Percentiles rank a stretch among this genome's conserved stretches.
phyloP scores from a whole-genome alignment of 805 yeast species.

The Metschnikowia chrysomelidarum region DNA sequence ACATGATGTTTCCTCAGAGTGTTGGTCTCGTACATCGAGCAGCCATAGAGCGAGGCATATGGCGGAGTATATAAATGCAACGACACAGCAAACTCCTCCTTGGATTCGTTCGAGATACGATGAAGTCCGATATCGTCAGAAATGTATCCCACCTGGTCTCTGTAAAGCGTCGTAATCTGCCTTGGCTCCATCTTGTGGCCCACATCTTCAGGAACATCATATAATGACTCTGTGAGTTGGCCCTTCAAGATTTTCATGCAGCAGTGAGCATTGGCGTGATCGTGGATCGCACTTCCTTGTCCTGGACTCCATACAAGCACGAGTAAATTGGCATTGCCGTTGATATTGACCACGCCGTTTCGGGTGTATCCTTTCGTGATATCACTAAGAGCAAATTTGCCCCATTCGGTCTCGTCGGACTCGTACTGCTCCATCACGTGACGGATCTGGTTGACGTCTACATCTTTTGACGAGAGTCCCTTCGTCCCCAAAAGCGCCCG shows the following conservation, averaged over 20 bases:
- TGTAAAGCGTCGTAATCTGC: constrained; percentile 26
- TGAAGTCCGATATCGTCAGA: constrained; percentile 66
- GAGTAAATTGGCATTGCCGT: constrained; percentile 65
- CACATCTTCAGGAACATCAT: constrained; percentile 45
- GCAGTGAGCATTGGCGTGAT: constrained; percentile 76
- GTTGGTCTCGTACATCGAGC: constrained; percentile 47
- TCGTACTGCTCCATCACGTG: constrained; percentile 46
- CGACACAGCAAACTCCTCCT: constrained; percentile 50
- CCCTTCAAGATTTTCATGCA: constrained; percentile 69
- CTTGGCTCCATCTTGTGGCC: constrained; percentile 24
- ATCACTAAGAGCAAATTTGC: constrained; percentile 54
- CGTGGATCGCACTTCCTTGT: constrained; percentile 62
- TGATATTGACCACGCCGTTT: constrained; percentile 74
- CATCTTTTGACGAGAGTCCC: constrained; percentile 45
- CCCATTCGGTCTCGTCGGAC: constrained; percentile 56
- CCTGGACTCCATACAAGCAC: constrained; percentile 72
- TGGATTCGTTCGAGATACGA: constrained; percentile 50
- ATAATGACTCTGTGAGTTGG: constrained; percentile 53
- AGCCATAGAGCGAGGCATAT: constrained; percentile 61
- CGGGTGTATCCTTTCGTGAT: constrained; percentile 50
- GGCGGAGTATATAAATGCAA: constrained; percentile 78
- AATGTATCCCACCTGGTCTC: constrained; percentile 60
- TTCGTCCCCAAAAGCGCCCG: constrained; percentile 29
- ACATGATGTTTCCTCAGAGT: constrained; percentile 54
- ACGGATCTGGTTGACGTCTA: constrained; percentile 49